Conservation (phyloP, 305 asterid genomes). For the Coffea humblotiana region DNA sequence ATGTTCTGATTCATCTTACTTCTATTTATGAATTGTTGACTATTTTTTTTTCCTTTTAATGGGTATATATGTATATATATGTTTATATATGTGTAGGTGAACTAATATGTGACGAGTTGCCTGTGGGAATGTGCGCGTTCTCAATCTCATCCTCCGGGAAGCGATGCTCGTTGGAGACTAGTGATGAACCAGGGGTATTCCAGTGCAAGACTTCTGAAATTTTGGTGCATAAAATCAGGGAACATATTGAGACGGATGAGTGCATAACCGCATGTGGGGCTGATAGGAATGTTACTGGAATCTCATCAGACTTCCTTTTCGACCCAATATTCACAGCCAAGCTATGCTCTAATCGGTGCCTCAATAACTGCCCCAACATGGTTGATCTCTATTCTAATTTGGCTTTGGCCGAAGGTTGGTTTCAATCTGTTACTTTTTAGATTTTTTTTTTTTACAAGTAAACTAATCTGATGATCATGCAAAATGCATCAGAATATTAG, state of each 20-base stretch:
- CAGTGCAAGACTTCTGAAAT: constrained; percentile 57
- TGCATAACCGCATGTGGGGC: constrained; percentile 52
- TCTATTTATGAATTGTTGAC: neutral
- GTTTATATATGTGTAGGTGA: constrained; percentile 24
- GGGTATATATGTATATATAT: neutral
- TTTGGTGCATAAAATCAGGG: constrained; percentile 23
- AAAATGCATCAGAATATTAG: neutral
- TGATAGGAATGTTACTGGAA: constrained; percentile 43
- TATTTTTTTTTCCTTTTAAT: neutral
- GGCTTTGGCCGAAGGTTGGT: constrained; percentile 53
- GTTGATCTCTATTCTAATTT: constrained; percentile 51
- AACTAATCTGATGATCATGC: neutral
- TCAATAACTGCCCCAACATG: constrained; percentile 54
- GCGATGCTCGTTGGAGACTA: constrained; percentile 49
- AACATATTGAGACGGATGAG: constrained; percentile 49
- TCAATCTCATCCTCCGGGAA: constrained; percentile 46
- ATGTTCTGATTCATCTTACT: too few relatives aligned
- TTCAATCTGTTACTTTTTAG: neutral
- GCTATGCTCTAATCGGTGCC: constrained; percentile 49
- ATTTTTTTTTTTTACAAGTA: neutral
- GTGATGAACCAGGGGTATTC: constrained; percentile 18
- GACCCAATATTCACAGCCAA: constrained; percentile 35
- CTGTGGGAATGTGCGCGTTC: constrained; percentile 44
- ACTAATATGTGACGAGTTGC: constrained; percentile 46
- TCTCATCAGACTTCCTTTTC: constrained; percentile 52